Evolutionary conservation across 1,284 basidiomycete species (phyloP).

Genomic region (Ceratobasidium papillatum): DNA sequence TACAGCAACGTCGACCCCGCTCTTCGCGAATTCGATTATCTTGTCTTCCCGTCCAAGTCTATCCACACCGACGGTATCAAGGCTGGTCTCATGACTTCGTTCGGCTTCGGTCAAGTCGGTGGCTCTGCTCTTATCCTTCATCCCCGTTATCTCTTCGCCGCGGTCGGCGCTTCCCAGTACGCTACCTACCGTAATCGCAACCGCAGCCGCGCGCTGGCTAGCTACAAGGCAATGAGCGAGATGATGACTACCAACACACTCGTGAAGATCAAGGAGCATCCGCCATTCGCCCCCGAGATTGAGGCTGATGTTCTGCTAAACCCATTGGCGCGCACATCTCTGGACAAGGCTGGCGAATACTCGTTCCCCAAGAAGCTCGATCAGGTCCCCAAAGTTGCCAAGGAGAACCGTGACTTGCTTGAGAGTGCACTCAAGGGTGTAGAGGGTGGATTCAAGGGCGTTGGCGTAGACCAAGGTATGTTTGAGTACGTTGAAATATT

Average conservation of each 20-base stretch:
- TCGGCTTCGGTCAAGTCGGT: constrained; percentile 99
- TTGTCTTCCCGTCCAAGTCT: constrained; percentile 97
- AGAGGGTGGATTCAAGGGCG: constrained; percentile 63
- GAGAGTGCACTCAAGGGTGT: constrained; percentile 62
- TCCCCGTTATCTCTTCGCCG: constrained; percentile 89
- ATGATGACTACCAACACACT: constrained; percentile 94
- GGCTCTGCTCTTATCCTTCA: constrained; percentile 90
- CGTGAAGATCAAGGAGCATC: constrained; percentile 94
- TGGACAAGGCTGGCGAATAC: constrained; percentile 87
- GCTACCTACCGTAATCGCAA: constrained; percentile 79
- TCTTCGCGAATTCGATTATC: constrained; percentile 88
- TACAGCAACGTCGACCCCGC: constrained; percentile 89
- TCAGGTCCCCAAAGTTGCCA: constrained; percentile 63
- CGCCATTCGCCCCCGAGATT: constrained; percentile 89
- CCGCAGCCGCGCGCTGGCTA: constrained; percentile 71
- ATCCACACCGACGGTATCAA: constrained; percentile 94
- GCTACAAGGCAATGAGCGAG: constrained; percentile 94
- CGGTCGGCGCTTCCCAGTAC: constrained; percentile 78
- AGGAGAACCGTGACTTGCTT: constrained; percentile 73
- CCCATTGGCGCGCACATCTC: constrained; percentile 87
- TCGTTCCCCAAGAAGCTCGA: constrained; percentile 75
- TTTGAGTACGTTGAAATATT: constrained; percentile 36
- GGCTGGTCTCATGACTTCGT: constrained; percentile 94
- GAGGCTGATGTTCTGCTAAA: constrained; percentile 92
- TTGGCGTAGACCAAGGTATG: constrained; percentile 88